Conservation (phyloP, 225 moss, liverwort and hornwort genomes). For the Polytrichum commune region DNA sequence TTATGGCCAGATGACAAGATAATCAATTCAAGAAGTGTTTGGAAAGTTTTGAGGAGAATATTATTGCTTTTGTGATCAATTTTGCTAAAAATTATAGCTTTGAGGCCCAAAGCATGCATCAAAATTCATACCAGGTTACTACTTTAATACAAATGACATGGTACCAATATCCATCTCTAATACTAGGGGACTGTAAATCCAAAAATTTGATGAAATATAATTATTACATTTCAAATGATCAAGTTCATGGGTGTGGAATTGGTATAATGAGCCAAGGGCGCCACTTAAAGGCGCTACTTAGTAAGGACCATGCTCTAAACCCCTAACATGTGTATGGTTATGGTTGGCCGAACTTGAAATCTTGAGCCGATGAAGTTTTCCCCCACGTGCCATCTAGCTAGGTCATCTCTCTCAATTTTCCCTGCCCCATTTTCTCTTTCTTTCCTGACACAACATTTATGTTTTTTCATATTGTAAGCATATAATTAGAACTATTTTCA, state of each 20-base stretch:
- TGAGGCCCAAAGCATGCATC: conserved; percentile 5
- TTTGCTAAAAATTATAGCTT: neutral
- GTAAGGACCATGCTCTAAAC: no score
- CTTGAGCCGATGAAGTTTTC: no score
- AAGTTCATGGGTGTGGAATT: no score
- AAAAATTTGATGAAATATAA: neutral
- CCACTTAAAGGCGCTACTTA: neutral
- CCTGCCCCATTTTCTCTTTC: no score
- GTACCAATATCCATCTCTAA: neutral
- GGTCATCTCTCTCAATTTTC: no score
- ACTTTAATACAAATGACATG: neutral
- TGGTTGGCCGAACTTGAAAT: no score
- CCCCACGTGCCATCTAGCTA: no score
- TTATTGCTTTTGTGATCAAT: neutral
- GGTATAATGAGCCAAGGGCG: no score
- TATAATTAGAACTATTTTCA: no score
- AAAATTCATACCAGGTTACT: neutral
- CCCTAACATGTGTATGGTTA: no score
- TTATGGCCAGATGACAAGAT: neutral
- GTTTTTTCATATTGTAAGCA: no score
- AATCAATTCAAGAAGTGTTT: neutral
- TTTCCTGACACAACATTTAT: no score
- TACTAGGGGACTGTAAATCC: neutral
- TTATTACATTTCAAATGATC: conserved; percentile 1
- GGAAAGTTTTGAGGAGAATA: neutral